These are phyloP conservation scores for Chlorella sp. DNA, from an alignment of 139 green algal species.

Conservation along the genomic window DNA sequence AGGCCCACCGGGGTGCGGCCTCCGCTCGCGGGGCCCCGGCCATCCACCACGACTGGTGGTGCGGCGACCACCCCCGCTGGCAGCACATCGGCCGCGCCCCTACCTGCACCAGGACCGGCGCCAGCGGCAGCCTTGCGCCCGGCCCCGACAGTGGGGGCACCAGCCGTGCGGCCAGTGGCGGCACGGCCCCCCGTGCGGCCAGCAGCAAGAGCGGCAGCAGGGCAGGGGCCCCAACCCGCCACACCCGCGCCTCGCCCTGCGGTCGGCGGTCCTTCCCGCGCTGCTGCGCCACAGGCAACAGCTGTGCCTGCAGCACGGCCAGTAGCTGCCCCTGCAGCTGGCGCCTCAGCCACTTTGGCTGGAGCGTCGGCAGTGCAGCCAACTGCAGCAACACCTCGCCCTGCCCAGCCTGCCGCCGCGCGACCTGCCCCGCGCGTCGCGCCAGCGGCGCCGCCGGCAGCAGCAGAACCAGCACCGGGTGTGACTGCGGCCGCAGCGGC, in stretches of 20 bases:
- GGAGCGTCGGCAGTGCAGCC: no score
- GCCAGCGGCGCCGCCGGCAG: no score
- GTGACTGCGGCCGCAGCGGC: no score
- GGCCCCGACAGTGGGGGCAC: neutral
- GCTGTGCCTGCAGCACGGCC: neutral
- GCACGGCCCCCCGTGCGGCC: conserved; percentile 1
- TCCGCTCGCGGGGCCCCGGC: no score
- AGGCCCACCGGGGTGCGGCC: no score
- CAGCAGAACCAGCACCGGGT: no score
- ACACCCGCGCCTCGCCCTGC: neutral
- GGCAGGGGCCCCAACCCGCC: neutral
- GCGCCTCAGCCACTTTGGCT: no score
- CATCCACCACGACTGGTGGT: neutral
- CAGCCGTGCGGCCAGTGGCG: neutral
- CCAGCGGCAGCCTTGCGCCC: neutral
- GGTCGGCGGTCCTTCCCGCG: neutral
- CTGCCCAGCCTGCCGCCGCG: no score
- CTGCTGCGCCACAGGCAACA: neutral
- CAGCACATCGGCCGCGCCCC: neutral
- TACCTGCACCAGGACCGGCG: neutral
- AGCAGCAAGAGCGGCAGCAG: neutral
- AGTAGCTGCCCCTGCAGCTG: neutral
- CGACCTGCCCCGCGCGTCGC: no score
- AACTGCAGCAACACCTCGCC: no score
- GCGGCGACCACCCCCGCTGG: neutral